A percentile compares a stretch with the other conserved stretches of the same genome.
Conservation (phyloP, 2,329 filamentous ascomycete genomes). For the Colletotrichum navitas region DNA sequence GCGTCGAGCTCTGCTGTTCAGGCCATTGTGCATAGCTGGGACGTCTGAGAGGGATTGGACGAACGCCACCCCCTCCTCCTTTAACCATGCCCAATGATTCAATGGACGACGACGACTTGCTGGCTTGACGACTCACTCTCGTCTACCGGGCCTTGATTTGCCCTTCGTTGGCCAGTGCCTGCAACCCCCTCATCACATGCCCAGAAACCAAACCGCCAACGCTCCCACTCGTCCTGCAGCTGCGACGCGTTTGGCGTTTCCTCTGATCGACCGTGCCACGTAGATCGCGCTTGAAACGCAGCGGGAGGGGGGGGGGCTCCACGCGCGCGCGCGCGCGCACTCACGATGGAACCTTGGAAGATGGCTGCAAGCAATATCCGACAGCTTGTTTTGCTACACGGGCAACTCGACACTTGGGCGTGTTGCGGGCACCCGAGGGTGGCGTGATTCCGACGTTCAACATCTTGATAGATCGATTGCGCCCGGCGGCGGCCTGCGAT, state of each 20-base stretch:
- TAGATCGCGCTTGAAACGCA: constrained; percentile 8
- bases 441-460: constrained; percentile 26
- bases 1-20: constrained; percentile 10
- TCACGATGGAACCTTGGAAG: neutral
- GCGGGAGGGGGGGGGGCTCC: neutral
- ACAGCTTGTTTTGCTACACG: neutral
- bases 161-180: constrained; percentile 15
- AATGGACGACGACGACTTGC: constrained; percentile 29
- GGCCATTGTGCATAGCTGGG: constrained; percentile 20
- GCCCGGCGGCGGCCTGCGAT: neutral
- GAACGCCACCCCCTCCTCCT: constrained; percentile 9
- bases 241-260: constrained; percentile 26
- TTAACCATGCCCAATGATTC: neutral
- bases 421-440: neutral
- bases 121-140: neutral
- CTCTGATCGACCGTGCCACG: neutral
- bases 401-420: neutral
- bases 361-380: neutral
- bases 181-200: constrained; percentile 29
- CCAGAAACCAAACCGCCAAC: neutral
- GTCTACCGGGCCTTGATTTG: neutral
- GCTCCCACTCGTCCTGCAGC: constrained; percentile 11
- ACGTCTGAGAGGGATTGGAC: constrained; percentile 27
- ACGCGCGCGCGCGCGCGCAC: neutral
- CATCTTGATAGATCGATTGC: neutral